Base-by-base conservation (phyloP, 2,329 filamentous ascomycete genomes). In the Claviceps sp. region DNA sequence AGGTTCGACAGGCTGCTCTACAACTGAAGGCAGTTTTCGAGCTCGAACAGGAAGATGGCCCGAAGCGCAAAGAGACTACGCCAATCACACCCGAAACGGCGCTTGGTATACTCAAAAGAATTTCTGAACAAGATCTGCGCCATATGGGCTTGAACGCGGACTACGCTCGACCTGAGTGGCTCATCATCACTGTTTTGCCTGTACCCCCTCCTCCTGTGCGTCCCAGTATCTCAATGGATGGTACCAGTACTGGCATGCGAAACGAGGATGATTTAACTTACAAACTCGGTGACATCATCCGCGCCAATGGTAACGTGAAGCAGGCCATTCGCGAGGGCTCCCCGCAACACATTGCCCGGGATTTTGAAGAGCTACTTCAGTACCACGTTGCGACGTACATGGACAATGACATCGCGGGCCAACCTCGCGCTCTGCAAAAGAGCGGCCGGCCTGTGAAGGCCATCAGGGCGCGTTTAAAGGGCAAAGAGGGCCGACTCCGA, bases 201-300 rank as follows among this genome's bases (percentile, higher is more conserved):
- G 94, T 98, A 0, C 93, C 93, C 1, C 93, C 93, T 2, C 93
- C 93, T 47, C 90, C 93, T 3, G 94, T 99, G 40, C 86, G 93
- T 51, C 93, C 93, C 5, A 96, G 89, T 76, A 95, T 98, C 61
- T 94, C 91, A 22, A 91, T 97, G 73, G 94, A 97, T 63, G 90
- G 93, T 50, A 95, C 88, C 44, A 86, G 88, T 50, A 87, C 88
- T 58, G 93, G 93, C 57, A 84, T 91, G 75, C 86, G 93, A 57
- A 93, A 93, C 65, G 93, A 99, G 71, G 93, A 99, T 67, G 94
- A 99, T 76, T 79, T 99, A 78, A 99, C 93, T 0, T 98, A 96
- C 79, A 99, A 99, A 72, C 76, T 99, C 37, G 90, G 90, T 62
- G 93, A 99, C 70, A 96, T 99, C 62, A 93, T 99, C 61, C 89